Evolutionary conservation across 2,329 filamentous ascomycete genomes (phyloP), one percentile per base, ranked within the genome.

Genomic region (Apiospora aurea): DNA sequence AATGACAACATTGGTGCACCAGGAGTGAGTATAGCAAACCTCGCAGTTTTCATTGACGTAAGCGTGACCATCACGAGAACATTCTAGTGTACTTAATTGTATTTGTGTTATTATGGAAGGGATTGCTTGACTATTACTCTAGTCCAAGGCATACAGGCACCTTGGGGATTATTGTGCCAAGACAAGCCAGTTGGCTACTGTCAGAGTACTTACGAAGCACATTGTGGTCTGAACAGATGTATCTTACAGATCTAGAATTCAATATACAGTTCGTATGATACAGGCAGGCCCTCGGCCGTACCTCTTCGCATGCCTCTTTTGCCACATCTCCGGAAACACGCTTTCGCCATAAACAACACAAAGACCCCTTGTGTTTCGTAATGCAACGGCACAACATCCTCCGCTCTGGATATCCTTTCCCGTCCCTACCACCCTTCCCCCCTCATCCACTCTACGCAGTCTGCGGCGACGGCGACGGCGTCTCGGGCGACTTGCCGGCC

Each of bases 401-500:
- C 16, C 8, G 2, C 57, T 10, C 49, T 26, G 49, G n/a, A 24
- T 21, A 64, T 34, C 26, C 51, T 34, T 24, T 18, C 57, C 34
- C 26, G 5, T 18, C 11, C 18, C 18, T 29, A n/a, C 18, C 29
- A 6, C 14, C 16, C 29, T 3, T 13, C 14, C 14, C 16, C 7
- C 16, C 29, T 16, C 6, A 18, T 21, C 41, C 41, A 14, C 13
- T 43, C 21, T 61, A 64, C 21, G 34, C 57, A 41, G 34, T 14
- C 21, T 41, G 57, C n/a, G 57, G 57, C 18, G 57, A n/a, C 29
- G 26, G 13, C 41, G 8, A n/a, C 29, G 26, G 13, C 41, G 8
- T 43, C 41, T 11, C 66, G 18, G n/a, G 10, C 13, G 24, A 13
- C 47, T 51, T 71, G 66, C 43, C 57, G 70, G 75, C 73, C 11